phyloP scores from a whole-genome alignment of 23 red algal species.

The Gracilaria vermiculophylla region DNA sequence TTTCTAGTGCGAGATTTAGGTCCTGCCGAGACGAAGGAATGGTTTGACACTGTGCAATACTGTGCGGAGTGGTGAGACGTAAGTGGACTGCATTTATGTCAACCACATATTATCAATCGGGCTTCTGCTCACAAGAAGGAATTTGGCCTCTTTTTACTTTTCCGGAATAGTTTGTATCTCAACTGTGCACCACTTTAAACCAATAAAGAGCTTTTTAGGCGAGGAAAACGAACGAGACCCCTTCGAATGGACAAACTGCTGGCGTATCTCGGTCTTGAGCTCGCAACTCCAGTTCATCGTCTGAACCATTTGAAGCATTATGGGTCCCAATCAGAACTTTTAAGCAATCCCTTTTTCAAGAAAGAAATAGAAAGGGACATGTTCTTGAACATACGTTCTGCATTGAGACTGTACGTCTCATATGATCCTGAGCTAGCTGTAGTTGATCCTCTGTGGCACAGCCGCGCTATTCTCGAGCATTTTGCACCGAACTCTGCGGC shows the following conservation, averaged over 20 bases:
- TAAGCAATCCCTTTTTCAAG: not conserved
- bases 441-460: not conserved
- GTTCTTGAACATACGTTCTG: not conserved
- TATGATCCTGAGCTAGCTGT: not conserved
- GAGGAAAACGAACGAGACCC: not conserved
- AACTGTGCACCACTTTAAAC: not conserved
- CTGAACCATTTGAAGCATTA: not conserved
- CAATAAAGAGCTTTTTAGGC: not conserved
- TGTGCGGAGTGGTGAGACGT: not conserved
- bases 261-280: not conserved
- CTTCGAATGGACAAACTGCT: not conserved
- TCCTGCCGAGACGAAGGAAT: no score
- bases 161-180: not conserved
- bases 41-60: no score
- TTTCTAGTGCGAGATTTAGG: no score
- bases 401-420: not conserved
- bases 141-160: not conserved
- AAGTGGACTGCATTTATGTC: not conserved
- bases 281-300: not conserved
- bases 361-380: not conserved
- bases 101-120: not conserved
- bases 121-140: not conserved
- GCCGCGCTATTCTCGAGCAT: not conserved
- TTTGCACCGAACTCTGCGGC: not conserved
- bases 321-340: not conserved